Evolutionary conservation across 2,329 filamentous ascomycete genomes (phyloP).

Genomic region (Fusarium subglutinans): DNA sequence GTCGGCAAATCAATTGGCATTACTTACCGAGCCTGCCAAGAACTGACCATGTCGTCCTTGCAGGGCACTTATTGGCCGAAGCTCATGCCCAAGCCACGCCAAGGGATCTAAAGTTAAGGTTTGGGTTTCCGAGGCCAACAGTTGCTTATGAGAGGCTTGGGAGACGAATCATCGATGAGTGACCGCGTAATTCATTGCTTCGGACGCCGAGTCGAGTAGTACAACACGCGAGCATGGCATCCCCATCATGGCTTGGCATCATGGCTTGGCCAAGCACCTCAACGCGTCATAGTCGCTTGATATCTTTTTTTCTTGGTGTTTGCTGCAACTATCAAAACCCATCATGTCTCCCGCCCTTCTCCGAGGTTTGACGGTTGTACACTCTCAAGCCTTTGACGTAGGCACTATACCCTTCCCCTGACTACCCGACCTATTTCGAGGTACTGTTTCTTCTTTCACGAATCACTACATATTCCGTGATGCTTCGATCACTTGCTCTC

Average conservation of each 20-base stretch:
- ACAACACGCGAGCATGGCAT: neutral
- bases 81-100: neutral
- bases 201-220: constrained; percentile 9
- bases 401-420: neutral
- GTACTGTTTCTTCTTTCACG: neutral
- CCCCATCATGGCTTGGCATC: neutral
- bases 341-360: neutral
- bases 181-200: constrained; percentile 18
- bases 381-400: neutral
- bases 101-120: constrained; percentile 18
- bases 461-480: neutral
- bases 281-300: constrained; percentile 16
- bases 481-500: constrained; percentile 15
- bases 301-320: neutral
- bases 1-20: neutral
- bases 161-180: constrained; percentile 1
- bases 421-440: neutral
- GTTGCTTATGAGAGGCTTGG: neutral
- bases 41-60: neutral
- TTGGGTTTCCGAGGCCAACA: constrained; percentile 12
- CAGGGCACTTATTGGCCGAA: neutral
- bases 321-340: neutral
- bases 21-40: constrained; percentile 15
- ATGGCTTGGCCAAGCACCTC: constrained; percentile 12
- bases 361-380: neutral